phyloP scores from a whole-genome alignment of 345 rosid genomes.

The Draba incana region DNA sequence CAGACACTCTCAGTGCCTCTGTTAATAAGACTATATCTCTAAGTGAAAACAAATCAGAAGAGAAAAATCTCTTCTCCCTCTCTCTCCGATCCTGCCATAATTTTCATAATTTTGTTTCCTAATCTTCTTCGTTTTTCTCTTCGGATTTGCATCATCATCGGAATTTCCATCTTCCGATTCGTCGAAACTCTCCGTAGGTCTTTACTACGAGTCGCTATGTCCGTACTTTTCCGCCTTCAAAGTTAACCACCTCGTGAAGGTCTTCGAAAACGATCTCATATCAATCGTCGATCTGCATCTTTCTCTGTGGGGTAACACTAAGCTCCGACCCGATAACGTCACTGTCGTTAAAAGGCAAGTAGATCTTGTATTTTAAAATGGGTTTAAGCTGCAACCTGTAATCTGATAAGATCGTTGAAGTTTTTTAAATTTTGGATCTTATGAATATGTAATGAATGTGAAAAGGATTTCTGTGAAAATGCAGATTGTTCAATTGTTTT shows the following conservation, averaged over 20 bases:
- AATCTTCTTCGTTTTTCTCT: constrained; percentile 23
- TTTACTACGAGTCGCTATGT: constrained; percentile 86
- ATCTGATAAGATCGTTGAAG: too few relatives aligned
- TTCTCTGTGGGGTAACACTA: constrained; percentile 85
- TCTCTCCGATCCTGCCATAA: too few relatives aligned
- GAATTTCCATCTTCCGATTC: constrained; percentile 38
- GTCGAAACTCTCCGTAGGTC: constrained; percentile 52
- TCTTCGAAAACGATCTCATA: constrained; percentile 61
- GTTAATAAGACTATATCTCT: too few relatives aligned
- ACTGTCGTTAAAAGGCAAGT: too few relatives aligned
- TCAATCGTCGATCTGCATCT: constrained; percentile 74
- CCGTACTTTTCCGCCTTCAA: constrained; percentile 75
- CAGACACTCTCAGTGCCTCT: too few relatives aligned
- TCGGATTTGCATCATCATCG: constrained; percentile 27
- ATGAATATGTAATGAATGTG: constrained; percentile 12
- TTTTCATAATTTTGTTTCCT: too few relatives aligned
- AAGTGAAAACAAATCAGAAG: too few relatives aligned
- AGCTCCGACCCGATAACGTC: constrained; percentile 49
- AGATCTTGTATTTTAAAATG: too few relatives aligned
- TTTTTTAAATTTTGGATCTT: constrained; percentile 13
- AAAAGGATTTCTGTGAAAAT: constrained; percentile 7
- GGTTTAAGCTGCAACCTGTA: too few relatives aligned
- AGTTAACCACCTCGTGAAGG: constrained; percentile 52
- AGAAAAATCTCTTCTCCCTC: too few relatives aligned
- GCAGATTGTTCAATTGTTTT: constrained; percentile 97